phyloP scores from a whole-genome alignment of 495 filamentous ascomycete species.

The Aspergillus haitiensis region DNA sequence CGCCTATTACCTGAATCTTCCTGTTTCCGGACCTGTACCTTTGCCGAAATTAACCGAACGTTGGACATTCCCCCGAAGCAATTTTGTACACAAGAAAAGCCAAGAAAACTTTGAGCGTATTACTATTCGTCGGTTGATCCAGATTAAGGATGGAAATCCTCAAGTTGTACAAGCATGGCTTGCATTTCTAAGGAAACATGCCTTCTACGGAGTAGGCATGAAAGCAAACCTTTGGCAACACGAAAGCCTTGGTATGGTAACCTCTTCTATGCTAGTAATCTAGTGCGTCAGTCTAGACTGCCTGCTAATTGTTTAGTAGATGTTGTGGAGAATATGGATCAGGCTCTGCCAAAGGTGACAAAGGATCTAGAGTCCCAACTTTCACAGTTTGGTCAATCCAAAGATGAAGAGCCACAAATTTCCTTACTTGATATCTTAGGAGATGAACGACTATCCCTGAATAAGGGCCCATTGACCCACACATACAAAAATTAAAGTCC shows the following conservation, averaged over 20 bases:
- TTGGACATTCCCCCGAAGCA: slow-evolving; percentile 89
- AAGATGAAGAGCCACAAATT: slow-evolving; percentile 33
- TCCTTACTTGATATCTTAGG: slow-evolving; percentile 35
- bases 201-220: slow-evolving; percentile 95
- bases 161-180: slow-evolving; percentile 89
- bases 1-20: slow-evolving; percentile 88
- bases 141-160: slow-evolving; percentile 89
- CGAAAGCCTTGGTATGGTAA: slow-evolving; percentile 61
- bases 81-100: slow-evolving; percentile 94
- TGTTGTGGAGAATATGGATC: slow-evolving; percentile 66
- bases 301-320: slow-evolving; percentile 44
- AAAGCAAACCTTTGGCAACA: slow-evolving; percentile 96
- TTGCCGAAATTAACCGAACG: slow-evolving; percentile 81
- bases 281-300: not conserved
- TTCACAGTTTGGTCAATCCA: slow-evolving; percentile 60
- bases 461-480: slow-evolving; percentile 31
- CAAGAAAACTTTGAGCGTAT: slow-evolving; percentile 97
- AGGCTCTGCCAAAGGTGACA: slow-evolving; percentile 55
- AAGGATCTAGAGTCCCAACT: slow-evolving; percentile 62
- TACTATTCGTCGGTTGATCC: slow-evolving; percentile 81
- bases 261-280: not conserved
- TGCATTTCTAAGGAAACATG: slow-evolving; percentile 84
- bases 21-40: slow-evolving; percentile 84
- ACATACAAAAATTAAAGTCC: slow-evolving; percentile 24
- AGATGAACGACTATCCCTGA: slow-evolving; percentile 34